Evolutionary conservation across 192 early-diverging fungal species (phyloP).

Genomic region (Physocladia obscura): DNA sequence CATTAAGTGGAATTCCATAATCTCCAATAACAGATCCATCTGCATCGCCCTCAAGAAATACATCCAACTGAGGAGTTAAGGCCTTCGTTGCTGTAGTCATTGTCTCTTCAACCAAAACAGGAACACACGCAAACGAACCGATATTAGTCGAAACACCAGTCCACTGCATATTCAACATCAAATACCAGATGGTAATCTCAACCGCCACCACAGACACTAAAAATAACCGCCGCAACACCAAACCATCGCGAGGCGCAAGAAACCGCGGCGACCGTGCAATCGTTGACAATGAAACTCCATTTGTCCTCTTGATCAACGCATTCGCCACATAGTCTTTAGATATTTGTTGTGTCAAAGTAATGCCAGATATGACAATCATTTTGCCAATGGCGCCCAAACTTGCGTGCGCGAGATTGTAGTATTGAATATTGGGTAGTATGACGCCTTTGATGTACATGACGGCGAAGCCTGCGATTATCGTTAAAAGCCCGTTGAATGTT

Average conservation of each 20-base stretch:
- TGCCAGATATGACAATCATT: slow-evolving; percentile 8
- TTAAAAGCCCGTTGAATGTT: background rate
- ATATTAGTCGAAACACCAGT: background rate
- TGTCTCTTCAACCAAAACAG: background rate
- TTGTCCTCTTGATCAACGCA: background rate
- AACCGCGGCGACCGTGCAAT: background rate
- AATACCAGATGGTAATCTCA: slow-evolving; percentile 7
- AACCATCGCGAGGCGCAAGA: background rate
- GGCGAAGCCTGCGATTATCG: background rate
- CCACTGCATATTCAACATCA: slow-evolving; percentile 6
- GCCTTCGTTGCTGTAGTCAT: background rate
- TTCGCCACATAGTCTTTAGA: slow-evolving; percentile 21
- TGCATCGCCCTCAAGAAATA: slow-evolving; percentile 1
- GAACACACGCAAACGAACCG: slow-evolving; percentile 8
- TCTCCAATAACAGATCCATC: background rate
- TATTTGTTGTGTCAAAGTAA: background rate
- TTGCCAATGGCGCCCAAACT: slow-evolving; percentile 13
- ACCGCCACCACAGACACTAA: background rate
- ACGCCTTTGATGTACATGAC: background rate
- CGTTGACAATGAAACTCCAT: background rate
- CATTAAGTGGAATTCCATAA: slow-evolving; percentile 22
- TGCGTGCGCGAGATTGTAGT: slow-evolving; percentile 23
- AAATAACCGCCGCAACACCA: background rate
- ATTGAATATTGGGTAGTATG: slow-evolving; percentile 2
- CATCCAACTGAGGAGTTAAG: background rate